These are phyloP conservation scores for Xerocomus brunneocitrinus DNA, from an alignment of 768 basidiomycete species.

Conservation along the genomic window DNA sequence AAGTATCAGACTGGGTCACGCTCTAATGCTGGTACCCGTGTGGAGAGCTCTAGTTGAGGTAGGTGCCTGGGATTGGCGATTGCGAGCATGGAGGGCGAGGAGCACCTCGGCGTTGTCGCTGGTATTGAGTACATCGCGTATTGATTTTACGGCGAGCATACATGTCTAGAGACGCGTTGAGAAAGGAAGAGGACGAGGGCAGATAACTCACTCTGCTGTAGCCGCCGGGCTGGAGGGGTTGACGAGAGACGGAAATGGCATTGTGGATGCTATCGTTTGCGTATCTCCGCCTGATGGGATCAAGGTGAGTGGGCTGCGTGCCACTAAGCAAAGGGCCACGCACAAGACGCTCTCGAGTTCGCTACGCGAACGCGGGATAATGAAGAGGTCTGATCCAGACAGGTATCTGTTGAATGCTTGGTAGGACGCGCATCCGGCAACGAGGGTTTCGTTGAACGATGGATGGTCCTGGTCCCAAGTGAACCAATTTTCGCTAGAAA, in stretches of 20 bases:
- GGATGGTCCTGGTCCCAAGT: slow-evolving; percentile 70
- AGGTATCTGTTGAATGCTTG: slow-evolving; percentile 73
- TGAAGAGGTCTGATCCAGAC: slow-evolving; percentile 63
- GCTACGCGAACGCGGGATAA: slow-evolving; percentile 56
- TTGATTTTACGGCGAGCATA: slow-evolving; percentile 66
- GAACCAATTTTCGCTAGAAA: slow-evolving; percentile 57
- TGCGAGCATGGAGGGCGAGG: slow-evolving; percentile 55
- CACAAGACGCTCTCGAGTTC: slow-evolving; percentile 74
- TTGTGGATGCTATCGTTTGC: slow-evolving; percentile 81
- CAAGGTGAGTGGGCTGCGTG: slow-evolving; percentile 4
- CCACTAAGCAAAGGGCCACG: slow-evolving; percentile 23
- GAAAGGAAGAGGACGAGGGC: neutral
- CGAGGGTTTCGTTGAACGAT: slow-evolving; percentile 65
- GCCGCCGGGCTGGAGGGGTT: slow-evolving; percentile 52
- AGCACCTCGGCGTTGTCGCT: slow-evolving; percentile 63
- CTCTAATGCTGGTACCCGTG: slow-evolving; percentile 20
- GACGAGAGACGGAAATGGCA: slow-evolving; percentile 64
- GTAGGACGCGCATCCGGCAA: slow-evolving; percentile 78
- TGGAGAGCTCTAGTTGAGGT: slow-evolving; percentile 13
- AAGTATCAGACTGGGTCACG: slow-evolving; percentile 15
- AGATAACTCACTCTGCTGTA: slow-evolving; percentile 45
- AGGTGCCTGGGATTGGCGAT: slow-evolving; percentile 9
- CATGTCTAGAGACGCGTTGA: slow-evolving; percentile 47
- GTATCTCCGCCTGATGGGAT: slow-evolving; percentile 56
- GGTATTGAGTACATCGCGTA: slow-evolving; percentile 62